Conservation (phyloP, 306 rosid genomes). For the Malus asiatica region DNA sequence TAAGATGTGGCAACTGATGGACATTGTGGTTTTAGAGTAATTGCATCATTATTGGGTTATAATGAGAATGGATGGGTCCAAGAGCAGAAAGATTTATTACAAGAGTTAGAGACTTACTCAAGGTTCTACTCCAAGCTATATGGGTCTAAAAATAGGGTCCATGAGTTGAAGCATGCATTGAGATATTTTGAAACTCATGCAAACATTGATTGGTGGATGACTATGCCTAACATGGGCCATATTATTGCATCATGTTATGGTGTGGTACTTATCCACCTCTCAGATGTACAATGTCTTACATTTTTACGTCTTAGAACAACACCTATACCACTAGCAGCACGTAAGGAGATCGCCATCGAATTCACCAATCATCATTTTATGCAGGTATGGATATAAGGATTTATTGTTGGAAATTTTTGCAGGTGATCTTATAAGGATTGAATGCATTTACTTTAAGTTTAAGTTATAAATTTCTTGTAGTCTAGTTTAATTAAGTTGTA, state of each 20-base stretch:
- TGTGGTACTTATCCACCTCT: background rate
- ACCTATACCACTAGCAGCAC: background rate
- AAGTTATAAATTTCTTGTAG: too few relatives aligned
- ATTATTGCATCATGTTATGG: background rate
- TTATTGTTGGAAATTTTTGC: background rate
- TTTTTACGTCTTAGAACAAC: background rate
- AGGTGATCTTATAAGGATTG: background rate
- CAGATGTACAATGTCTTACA: background rate
- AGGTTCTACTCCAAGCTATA: background rate
- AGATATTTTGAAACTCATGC: background rate
- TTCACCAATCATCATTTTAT: background rate
- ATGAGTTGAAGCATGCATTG: background rate
- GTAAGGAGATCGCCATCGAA: background rate
- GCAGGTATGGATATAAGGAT: background rate
- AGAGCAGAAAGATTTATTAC: background rate
- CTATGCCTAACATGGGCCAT: background rate
- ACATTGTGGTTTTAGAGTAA: background rate
- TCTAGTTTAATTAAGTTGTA: too few relatives aligned
- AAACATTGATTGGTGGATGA: background rate
- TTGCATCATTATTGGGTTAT: background rate
- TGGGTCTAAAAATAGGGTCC: background rate
- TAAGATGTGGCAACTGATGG: background rate
- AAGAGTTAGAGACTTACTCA: background rate
- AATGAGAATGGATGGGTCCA: background rate
- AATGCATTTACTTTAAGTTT: too few relatives aligned